Percentiles rank a stretch among this genome's conserved stretches.
Evolutionary conservation across 257 asterid genomes (phyloP).

Genomic region (Cruciata laevipes): DNA sequence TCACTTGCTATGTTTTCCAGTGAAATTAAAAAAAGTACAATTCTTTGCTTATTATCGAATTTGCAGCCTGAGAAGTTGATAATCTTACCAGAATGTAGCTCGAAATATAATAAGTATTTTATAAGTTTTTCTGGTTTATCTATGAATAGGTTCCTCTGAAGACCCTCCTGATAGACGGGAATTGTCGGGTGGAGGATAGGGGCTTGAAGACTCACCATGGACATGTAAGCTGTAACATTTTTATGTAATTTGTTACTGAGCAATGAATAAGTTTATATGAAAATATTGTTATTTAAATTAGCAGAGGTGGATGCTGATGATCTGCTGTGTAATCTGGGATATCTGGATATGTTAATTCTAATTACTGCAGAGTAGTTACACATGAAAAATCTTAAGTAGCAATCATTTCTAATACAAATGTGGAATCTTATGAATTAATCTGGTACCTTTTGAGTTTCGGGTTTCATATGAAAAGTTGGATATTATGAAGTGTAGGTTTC

Average conservation of each 20-base stretch:
- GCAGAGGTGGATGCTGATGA: neutral
- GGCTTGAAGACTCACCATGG: conserved; percentile 95
- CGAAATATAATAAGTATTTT: neutral
- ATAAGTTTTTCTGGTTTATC: conserved; percentile 11
- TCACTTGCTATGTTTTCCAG: neutral
- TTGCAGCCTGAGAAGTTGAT: conserved; percentile 5
- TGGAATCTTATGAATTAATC: neutral
- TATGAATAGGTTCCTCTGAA: conserved; percentile 63
- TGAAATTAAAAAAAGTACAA: too few relatives aligned
- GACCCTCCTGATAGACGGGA: conserved; percentile 79
- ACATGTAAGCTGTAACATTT: conserved; percentile 48
- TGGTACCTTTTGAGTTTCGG: neutral
- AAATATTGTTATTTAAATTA: neutral
- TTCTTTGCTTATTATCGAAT: neutral
- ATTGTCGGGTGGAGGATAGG: conserved; percentile 92
- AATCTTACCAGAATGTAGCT: neutral
- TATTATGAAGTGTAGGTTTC: neutral
- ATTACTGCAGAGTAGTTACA: neutral
- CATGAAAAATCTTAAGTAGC: neutral
- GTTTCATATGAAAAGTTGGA: neutral
- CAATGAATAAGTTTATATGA: neutral
- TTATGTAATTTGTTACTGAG: conserved; percentile 5
- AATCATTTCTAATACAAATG: neutral
- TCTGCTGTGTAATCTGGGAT: neutral
- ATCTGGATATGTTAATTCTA: neutral